A percentile compares a stretch with the other conserved stretches of the same genome.
phyloP scores from a whole-genome alignment of 345 rosid genomes.

The Noccaea caerulescens region DNA sequence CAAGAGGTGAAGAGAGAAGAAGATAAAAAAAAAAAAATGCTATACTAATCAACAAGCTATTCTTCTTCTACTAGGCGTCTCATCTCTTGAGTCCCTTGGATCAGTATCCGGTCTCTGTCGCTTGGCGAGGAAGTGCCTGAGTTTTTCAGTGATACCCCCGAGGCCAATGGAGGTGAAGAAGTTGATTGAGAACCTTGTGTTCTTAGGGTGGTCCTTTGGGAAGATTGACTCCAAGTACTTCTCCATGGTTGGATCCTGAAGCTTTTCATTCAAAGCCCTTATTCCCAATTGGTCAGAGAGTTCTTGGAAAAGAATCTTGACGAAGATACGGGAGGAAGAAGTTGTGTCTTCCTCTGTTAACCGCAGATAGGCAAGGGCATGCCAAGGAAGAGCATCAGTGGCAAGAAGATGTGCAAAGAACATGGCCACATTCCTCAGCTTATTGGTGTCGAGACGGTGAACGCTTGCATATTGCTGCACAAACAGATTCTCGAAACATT shows the following conservation, averaged over 20 bases:
- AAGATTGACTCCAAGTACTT: conserved; percentile 69
- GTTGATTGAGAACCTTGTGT: conserved; percentile 65
- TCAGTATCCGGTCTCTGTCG: not conserved
- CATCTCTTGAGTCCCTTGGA: too few relatives aligned
- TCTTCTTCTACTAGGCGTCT: too few relatives aligned
- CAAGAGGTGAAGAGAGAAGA: too few relatives aligned
- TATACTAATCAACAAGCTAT: too few relatives aligned
- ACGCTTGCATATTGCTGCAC: conserved; percentile 74
- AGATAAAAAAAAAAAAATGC: too few relatives aligned
- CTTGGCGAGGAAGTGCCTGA: conserved; percentile 47
- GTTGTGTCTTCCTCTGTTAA: conserved; percentile 75
- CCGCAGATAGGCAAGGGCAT: conserved; percentile 58
- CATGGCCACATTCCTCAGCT: conserved; percentile 63
- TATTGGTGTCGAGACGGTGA: conserved; percentile 70
- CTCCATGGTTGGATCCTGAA: conserved; percentile 57
- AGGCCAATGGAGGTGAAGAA: conserved; percentile 79
- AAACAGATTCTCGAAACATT: conserved; percentile 72
- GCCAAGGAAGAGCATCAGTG: conserved; percentile 71
- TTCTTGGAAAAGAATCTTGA: conserved; percentile 73
- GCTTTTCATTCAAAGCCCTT: conserved; percentile 60
- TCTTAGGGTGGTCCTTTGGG: conserved; percentile 68
- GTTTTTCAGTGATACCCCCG: conserved; percentile 68
- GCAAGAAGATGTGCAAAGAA: conserved; percentile 78
- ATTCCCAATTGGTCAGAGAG: conserved; percentile 69
- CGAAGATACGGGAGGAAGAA: conserved; percentile 70